A percentile compares a stretch with the other conserved stretches of the same genome.
Conservation (phyloP, 352 stramenopile genomes). For the Globisporangium nodosum region DNA sequence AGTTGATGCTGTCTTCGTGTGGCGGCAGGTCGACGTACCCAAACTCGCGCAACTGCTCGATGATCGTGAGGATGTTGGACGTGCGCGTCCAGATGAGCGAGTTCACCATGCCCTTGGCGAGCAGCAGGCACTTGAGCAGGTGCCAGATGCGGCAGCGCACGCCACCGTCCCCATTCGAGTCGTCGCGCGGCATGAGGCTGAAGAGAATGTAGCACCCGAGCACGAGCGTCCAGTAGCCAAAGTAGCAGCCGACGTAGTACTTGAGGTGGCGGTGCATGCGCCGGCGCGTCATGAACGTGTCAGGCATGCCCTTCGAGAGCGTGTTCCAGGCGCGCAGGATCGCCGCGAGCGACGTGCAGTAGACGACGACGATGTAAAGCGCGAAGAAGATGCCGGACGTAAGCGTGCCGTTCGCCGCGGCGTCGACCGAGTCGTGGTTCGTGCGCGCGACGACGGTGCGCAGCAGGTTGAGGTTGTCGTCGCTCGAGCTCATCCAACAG, state of each 20-base stretch:
- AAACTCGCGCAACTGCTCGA: constrained; percentile 59
- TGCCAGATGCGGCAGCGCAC: constrained; percentile 69
- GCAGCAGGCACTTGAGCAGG: constrained; percentile 57
- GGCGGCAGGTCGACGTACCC: constrained; percentile 52
- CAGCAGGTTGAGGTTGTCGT: constrained; percentile 26
- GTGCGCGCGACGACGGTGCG: background rate
- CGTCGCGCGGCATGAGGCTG: constrained; percentile 40
- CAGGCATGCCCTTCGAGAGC: constrained; percentile 62
- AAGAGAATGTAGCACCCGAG: constrained; percentile 66
- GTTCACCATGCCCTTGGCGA: constrained; percentile 78
- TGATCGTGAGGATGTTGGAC: constrained; percentile 73
- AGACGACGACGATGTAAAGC: constrained; percentile 77
- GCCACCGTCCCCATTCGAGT: constrained; percentile 13
- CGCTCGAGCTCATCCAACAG: constrained; percentile 68
- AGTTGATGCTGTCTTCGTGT: constrained; percentile 84
- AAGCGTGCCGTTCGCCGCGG: constrained; percentile 30
- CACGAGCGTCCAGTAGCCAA: constrained; percentile 80
- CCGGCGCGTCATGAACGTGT: constrained; percentile 71
- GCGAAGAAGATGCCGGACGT: constrained; percentile 74
- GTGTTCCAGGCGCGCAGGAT: constrained; percentile 78
- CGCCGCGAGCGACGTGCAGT: constrained; percentile 71
- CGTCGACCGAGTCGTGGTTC: constrained; percentile 1
- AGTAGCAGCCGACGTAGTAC: constrained; percentile 86
- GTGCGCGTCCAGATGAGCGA: constrained; percentile 79
- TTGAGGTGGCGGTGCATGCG: constrained; percentile 80